Evolutionary conservation across 192 early-diverging fungal species (phyloP).

Genomic region (Backusella luteola): DNA sequence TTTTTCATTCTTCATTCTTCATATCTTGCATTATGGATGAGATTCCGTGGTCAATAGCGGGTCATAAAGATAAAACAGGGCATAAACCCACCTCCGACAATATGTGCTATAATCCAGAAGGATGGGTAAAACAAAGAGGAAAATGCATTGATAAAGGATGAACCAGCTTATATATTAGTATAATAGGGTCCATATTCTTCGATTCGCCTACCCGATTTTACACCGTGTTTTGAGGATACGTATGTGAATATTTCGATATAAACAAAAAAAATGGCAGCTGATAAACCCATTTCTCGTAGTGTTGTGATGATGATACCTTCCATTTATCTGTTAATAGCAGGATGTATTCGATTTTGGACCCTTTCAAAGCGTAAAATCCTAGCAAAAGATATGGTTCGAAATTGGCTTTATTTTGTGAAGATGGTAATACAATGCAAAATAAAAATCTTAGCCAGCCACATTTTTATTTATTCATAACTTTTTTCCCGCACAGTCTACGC

Average conservation of each 20-base stretch:
- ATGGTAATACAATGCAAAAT: conserved; percentile 24
- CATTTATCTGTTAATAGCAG: conserved; percentile 33
- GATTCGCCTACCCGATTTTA: conserved; percentile 18
- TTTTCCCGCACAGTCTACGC: conserved; percentile 15
- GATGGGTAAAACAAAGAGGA: conserved; percentile 35
- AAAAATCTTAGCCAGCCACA: too few relatives aligned
- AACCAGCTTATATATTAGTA: background rate
- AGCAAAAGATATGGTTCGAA: conserved; percentile 22
- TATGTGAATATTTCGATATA: conserved; percentile 5
- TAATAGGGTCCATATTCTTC: conserved; percentile 29
- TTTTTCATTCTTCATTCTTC: background rate
- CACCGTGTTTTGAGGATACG: conserved; percentile 33
- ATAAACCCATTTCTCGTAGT: background rate
- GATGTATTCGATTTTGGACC: conserved; percentile 37
- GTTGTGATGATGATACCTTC: conserved; percentile 8
- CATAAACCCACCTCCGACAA: background rate
- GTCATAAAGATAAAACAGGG: background rate
- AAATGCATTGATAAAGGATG: background rate
- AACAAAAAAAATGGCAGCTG: background rate
- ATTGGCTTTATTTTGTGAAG: conserved; percentile 37
- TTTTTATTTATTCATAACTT: background rate
- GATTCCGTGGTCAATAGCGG: background rate
- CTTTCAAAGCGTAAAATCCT: conserved; percentile 27
- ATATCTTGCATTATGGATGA: background rate
- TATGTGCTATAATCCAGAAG: conserved; percentile 37